phyloP scores from a whole-genome alignment of 2,329 filamentous ascomycete species.

The Arthrobotrys entomopaga region DNA sequence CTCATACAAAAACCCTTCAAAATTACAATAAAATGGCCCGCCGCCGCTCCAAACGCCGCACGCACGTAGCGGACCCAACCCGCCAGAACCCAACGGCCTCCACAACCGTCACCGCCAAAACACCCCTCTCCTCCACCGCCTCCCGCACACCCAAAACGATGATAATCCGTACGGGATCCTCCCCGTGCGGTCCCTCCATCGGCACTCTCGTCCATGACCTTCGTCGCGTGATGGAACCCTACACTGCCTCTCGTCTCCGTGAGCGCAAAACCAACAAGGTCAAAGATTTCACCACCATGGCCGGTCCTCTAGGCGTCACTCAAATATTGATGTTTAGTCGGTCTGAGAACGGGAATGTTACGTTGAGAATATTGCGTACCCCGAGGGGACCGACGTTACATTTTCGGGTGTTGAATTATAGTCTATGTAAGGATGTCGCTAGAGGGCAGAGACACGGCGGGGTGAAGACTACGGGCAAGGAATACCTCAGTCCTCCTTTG shows the following conservation, averaged over 20 bases:
- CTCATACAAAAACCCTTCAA: neutral
- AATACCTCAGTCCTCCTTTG: slow-evolving; percentile 84
- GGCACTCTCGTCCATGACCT: slow-evolving; percentile 93
- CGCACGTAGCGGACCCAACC: slow-evolving; percentile 74
- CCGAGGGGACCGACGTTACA: slow-evolving; percentile 92
- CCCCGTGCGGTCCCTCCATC: slow-evolving; percentile 89
- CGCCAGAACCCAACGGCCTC: slow-evolving; percentile 66
- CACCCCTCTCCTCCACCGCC: slow-evolving; percentile 70
- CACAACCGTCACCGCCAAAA: slow-evolving; percentile 65
- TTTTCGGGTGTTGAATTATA: slow-evolving; percentile 95
- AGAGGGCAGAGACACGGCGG: slow-evolving; percentile 69
- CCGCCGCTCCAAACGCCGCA: slow-evolving; percentile 85
- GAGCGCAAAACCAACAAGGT: slow-evolving; percentile 88
- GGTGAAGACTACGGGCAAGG: slow-evolving; percentile 77
- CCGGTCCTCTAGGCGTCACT: slow-evolving; percentile 89
- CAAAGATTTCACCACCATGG: slow-evolving; percentile 94
- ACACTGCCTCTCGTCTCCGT: slow-evolving; percentile 87
- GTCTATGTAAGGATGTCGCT: slow-evolving; percentile 88
- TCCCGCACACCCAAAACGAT: slow-evolving; percentile 87
- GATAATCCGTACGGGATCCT: slow-evolving; percentile 96
- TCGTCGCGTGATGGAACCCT: slow-evolving; percentile 92
- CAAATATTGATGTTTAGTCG: slow-evolving; percentile 93
- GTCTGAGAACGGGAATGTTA: slow-evolving; percentile 89
- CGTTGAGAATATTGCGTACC: slow-evolving; percentile 85
- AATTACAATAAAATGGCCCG: slow-evolving; percentile 73